Evolutionary conservation across 352 stramenopile genomes (phyloP).

Genomic region (Phytophthora foliorum): DNA sequence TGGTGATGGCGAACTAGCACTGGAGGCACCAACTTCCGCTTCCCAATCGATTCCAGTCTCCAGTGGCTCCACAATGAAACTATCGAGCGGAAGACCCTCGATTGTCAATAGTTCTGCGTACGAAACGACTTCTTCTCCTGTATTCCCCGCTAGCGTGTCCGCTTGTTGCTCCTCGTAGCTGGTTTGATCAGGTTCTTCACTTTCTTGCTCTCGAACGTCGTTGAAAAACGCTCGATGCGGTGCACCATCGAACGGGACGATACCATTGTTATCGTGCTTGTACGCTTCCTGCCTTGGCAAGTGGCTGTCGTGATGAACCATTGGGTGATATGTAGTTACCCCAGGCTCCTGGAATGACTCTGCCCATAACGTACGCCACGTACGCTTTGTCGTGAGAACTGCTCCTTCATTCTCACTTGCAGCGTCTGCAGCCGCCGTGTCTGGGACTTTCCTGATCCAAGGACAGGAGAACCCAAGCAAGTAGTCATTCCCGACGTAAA

Average conservation of each 20-base stretch:
- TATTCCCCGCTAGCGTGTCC: conserved; percentile 15
- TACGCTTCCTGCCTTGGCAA: conserved; percentile 85
- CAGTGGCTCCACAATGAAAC: conserved; percentile 59
- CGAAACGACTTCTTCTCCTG: conserved; percentile 59
- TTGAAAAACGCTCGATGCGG: conserved; percentile 86
- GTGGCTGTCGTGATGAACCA: conserved; percentile 90
- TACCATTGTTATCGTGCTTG: conserved; percentile 73
- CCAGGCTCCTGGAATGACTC: conserved; percentile 33
- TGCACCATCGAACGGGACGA: conserved; percentile 89
- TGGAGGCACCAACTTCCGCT: conserved; percentile 27
- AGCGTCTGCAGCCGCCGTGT: conserved; percentile 17
- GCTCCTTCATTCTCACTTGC: conserved; percentile 29
- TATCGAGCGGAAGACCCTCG: conserved; percentile 58
- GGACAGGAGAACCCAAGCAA: conserved; percentile 94
- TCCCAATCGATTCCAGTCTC: conserved; percentile 64
- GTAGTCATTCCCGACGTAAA: conserved; percentile 95
- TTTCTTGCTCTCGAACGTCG: conserved; percentile 67
- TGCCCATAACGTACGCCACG: conserved; percentile 70
- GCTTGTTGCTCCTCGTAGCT: conserved; percentile 48
- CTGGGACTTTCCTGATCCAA: conserved; percentile 18
- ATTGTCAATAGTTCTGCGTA: conserved; percentile 66
- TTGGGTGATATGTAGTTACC: conserved; percentile 64
- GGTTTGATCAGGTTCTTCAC: conserved; percentile 49
- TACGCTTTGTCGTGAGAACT: conserved; percentile 57
- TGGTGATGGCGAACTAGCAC: conserved; percentile 17